Base-by-base conservation (phyloP, 1,284 basidiomycete genomes). In the Tausonia pullulans region DNA sequence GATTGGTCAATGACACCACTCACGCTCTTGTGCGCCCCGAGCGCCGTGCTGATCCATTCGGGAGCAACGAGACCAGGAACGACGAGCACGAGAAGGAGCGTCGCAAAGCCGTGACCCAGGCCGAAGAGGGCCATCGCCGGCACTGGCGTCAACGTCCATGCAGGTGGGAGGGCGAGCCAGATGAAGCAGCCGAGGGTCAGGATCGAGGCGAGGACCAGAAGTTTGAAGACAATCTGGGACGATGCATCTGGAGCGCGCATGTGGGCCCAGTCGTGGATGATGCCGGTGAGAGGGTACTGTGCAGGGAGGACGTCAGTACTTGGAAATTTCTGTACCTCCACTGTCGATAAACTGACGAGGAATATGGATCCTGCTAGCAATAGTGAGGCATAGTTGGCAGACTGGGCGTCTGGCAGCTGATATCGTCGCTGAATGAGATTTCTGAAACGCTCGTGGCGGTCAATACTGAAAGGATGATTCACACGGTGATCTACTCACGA, bases 11-110 rank as follows among this genome's bases (percentile, higher is more conserved):
- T 27, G 27, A 1, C 27, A 27, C 27, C 7, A 78, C 84, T 68
- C 74, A 87, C 86, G 70, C 84, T 83, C 74, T 90, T 90, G 71
- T 90, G 87, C 9, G 85, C 83, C 2, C 87, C 87, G 0, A 90
- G 78, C 2, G 87, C 87, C 1, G 87, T 88, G 3, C 87, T 86
- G 50, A 90, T 82, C 71, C 87, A 87, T 70, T 84, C 85, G 14
- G 80, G 70, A 1, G 84, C 82, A 0, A 90, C 85, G 57, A 90
- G 82, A 59, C 81, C 81, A 3, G 87, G 87, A 0, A 89, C 87
- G 56, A 90, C 78, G 27, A 89, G 79, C 10, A 87, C 87, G 13
- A 89, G 78, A 13, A 90, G 77, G 40, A 89, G 86, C 83, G 71
- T 45, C 46, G 86, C 79, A 72, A 86, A 87, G 8, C 87, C 88